A percentile compares a stretch with the other conserved stretches of the same genome.
phyloP scores from a whole-genome alignment of 2,329 filamentous ascomycete genomes.

The Curvularia hawaiiensis region DNA sequence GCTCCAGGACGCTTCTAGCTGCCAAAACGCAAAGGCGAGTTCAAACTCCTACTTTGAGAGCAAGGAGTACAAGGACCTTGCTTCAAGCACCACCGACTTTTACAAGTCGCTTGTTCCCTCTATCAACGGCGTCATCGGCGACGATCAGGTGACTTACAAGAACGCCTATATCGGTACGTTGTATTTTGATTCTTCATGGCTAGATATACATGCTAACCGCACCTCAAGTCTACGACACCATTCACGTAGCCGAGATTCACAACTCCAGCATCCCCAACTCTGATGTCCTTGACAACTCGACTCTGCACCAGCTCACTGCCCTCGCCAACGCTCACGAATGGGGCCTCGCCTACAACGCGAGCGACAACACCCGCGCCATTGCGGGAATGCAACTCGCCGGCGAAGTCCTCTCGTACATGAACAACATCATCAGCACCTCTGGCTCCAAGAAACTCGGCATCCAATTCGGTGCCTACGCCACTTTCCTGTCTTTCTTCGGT shows the following conservation, averaged over 20 bases:
- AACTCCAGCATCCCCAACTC: constrained; percentile 65
- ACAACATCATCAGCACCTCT: constrained; percentile 47
- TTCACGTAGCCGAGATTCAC: constrained; percentile 68
- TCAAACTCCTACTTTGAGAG: constrained; percentile 64
- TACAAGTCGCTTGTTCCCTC: constrained; percentile 59
- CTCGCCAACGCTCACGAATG: constrained; percentile 82
- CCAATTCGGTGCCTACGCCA: constrained; percentile 67
- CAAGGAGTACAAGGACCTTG: constrained; percentile 54
- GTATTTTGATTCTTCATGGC: neutral
- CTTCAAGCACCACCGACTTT: constrained; percentile 58
- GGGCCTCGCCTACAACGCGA: constrained; percentile 78
- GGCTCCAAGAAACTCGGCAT: constrained; percentile 54
- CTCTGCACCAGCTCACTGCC: constrained; percentile 67
- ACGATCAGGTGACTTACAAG: constrained; percentile 59
- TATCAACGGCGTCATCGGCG: constrained; percentile 58
- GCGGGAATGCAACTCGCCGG: constrained; percentile 56
- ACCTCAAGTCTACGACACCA: constrained; percentile 60
- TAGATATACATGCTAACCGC: neutral
- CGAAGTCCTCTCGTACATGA: constrained; percentile 53
- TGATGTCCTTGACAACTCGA: constrained; percentile 63
- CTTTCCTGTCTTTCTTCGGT: constrained; percentile 67
- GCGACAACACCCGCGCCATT: constrained; percentile 54
- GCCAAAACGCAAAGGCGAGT: constrained; percentile 60
- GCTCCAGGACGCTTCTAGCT: constrained; percentile 63
- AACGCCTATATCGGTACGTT: constrained; percentile 67